Base-by-base conservation (phyloP, 345 rosid species). In the Sisymbrium irio region DNA sequence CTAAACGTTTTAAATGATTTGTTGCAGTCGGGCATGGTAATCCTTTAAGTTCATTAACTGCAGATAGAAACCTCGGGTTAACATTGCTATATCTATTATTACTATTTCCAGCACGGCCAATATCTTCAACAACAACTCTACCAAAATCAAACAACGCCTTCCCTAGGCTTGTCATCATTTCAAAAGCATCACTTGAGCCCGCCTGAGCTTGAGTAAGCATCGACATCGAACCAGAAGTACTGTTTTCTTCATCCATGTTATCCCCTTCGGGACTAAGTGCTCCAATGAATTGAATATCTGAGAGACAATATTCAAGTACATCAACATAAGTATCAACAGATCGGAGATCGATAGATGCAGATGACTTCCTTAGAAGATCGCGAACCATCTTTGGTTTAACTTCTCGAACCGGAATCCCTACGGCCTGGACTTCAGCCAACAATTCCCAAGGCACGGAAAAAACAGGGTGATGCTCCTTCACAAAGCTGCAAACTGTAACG, bases 301-400 rank as follows among this genome's bases (percentile, higher is more conserved):
- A 89, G 73, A 93, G 84, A 77, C 97, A 90, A 69, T 93, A 90
- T 78, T 90, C 97, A 67, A 93, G 88, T 62, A 89, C 98, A 84
- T 90, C 98, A 39, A 91, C 56, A 81, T 76, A 93, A 28, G 97
- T 90, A 78, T 86, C 97, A 78, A 91, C 89, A 32, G 96, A 93
- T 12, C 79, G 89, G 72, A 91, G 92, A 81, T 83, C 92, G 55
- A 85, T 78, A 57, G 96, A 85, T 46, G 86, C 80, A 51, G 96
- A 85, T 53, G 84, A 84, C 62, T 64, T 77, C 80, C 81, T 80
- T 35, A 93, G 79, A 82, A 86, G 98, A 78, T 86, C 89, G 49
- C 98, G 85, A 42, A 93, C 98, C 97, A 93, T 93, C 82, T 89
- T 88, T 30, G 98, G 98, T 78, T 89, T 89, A 65, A 93, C 86